These are phyloP conservation scores for Citeromyces nyonsensis DNA, from an alignment of 805 yeast species.

Conservation along the genomic window DNA sequence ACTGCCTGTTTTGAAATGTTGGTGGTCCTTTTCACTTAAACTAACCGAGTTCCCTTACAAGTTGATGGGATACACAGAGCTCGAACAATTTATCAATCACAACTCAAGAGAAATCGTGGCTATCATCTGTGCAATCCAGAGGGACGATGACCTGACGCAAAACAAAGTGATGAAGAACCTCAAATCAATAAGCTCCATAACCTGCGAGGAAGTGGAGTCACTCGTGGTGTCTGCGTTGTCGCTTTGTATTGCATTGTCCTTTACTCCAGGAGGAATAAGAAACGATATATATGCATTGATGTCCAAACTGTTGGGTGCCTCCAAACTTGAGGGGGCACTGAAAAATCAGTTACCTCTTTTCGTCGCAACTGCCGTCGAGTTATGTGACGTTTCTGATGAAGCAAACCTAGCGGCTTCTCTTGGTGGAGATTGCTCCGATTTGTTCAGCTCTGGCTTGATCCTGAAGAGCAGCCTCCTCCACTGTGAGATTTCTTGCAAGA, in stretches of 20 bases:
- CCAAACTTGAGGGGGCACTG: conserved; percentile 1
- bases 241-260: conserved; percentile 22
- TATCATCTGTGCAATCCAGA: conserved; percentile 12
- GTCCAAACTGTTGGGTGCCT: neutral
- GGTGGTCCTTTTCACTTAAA: conserved; percentile 20
- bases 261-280: conserved; percentile 20
- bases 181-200: too few relatives aligned
- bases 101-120: conserved; percentile 23
- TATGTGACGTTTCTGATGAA: conserved; percentile 19
- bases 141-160: neutral
- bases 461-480: neutral
- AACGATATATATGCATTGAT: conserved; percentile 12
- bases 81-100: conserved; percentile 14
- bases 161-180: too few relatives aligned
- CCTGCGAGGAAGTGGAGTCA: too few relatives aligned
- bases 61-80: conserved; percentile 19
- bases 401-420: too few relatives aligned
- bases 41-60: conserved; percentile 22
- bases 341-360: conserved; percentile 14
- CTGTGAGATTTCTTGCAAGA: too few relatives aligned
- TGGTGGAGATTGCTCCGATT: too few relatives aligned
- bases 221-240: neutral
- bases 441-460: conserved; percentile 9
- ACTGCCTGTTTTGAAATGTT: conserved; percentile 22
- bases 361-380: conserved; percentile 18